Evolutionary conservation across 1,139 yeast genomes (phyloP), one percentile per base, ranked within the genome.

Genomic region (Kurtzmaniella natalensis): DNA sequence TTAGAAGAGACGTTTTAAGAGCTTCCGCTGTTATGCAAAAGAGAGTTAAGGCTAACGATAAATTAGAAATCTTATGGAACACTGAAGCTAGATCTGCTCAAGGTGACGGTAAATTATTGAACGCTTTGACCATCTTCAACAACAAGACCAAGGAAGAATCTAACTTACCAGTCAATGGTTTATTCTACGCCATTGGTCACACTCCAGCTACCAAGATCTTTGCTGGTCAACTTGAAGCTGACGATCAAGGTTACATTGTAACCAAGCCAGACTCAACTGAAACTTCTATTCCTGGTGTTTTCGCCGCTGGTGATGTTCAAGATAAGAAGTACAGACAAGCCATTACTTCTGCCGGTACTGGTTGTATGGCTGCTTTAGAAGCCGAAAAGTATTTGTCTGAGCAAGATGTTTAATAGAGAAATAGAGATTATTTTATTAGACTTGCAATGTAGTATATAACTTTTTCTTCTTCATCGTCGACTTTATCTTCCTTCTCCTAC

Each of bases 221-320:
- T 47, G 66, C 71, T 45, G 77, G 72, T 37, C 96, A 87, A 68
- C 59, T 94, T 36, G 83, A 86, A 37, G 77, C 88, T 35, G 96
- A 92, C 58, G 94, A 76, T 36, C 75, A 77, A 38, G 97, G 97
- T 32, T 92, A 92, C 69, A 76, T 92, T 53, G 66, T 78, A 58
- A 92, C 97, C 45, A 70, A 70, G 28, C 96, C 97, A 49, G 98
- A 97, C 42, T 70, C 95, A 14, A 70, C 97, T 20, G 63, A 70
- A 50, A 94, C 98, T 33, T 80, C 94, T n/a, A 76, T 89, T 43
- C 78, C 77, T 53, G 97, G 96, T 59, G 85, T 92, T 43, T 92
- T 82, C 51, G 99, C 99, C 42, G 98, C 98, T 41, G 98, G 99
- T 67, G 99, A 92, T 60, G 98, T 92, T 35, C 98, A 92, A 65